Base-by-base conservation (phyloP, 768 basidiomycete genomes). In the Fistulinella prunicolor region DNA sequence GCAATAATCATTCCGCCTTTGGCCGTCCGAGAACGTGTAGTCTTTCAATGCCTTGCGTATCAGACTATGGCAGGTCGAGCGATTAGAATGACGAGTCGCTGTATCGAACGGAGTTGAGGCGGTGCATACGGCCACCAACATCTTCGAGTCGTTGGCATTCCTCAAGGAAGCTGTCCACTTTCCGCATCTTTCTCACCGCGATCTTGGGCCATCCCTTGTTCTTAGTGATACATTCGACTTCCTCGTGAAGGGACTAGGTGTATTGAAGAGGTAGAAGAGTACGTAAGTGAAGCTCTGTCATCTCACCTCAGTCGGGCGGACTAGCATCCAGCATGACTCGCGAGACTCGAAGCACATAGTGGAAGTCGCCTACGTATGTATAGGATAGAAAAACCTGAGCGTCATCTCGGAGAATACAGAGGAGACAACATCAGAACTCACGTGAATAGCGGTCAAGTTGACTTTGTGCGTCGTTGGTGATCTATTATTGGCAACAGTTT, bases 251-350 rank as follows among this genome's bases (percentile, higher is more conserved):
- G 7, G 62, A 61, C 7, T 56, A 50, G 7, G 66, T 50, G 37
- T 62, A 71, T 23, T 69, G 49, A 1, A 72, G 69, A 21, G 75
- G 43, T 65, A 45, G 28, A 63, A 71, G 2, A 76, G 55, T 1
- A 63, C 67, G 24, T 70, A 61, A 0, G 61, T 65, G 28, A 68
- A 58, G 10, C 22, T 13, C 32, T 34, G 13, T 4, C 32, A 34
- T 28, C 10, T 28, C 10, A n/a, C 26, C 6, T 28, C 32, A 34
- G 32, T n/a, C n/a, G n/a, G n/a, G n/a, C 12, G 13, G n/a, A n/a
- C n/a, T n/a, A 10, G 10, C 10, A 28, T 6, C 6, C 26, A 6
- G 26, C 10, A 10, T 6, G 6, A 28, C n/a, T n/a, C n/a, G n/a
- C 10, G 26, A 28, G n/a, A n/a, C n/a, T 28, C 26, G 26, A 34